Evolutionary conservation across 2,329 filamentous ascomycete genomes (phyloP).

Genomic region (Cryphonectria nitschkei): DNA sequence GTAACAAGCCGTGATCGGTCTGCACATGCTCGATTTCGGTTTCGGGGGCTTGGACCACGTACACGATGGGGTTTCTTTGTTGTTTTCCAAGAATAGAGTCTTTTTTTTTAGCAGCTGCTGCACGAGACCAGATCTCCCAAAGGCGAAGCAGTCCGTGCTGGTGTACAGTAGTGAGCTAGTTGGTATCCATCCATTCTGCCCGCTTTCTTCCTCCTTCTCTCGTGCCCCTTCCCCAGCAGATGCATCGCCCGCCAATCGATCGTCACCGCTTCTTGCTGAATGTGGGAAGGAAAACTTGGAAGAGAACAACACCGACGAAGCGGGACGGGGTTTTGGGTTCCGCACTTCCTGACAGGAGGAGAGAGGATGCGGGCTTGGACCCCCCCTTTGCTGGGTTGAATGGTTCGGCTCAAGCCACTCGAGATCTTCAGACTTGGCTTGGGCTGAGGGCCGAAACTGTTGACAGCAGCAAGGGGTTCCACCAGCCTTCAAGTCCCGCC

Average conservation of each 20-base stretch:
- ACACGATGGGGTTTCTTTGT: background rate
- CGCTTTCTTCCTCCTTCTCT: background rate
- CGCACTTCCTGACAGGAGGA: slow-evolving; percentile 2
- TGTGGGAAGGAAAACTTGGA: background rate
- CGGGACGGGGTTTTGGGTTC: background rate
- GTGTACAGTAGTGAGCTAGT: background rate
- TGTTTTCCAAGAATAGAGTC: slow-evolving; percentile 7
- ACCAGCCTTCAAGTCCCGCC: background rate
- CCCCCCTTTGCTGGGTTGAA: background rate
- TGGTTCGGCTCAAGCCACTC: background rate
- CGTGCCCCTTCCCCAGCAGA: too few relatives aligned
- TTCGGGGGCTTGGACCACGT: background rate
- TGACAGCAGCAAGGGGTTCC: background rate
- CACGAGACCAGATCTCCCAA: slow-evolving; percentile 4
- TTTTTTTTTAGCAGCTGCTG: slow-evolving; percentile 9
- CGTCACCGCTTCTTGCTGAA: slow-evolving; percentile 19
- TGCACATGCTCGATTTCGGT: background rate
- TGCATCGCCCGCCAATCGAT: slow-evolving; percentile 10
- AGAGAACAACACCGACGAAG: background rate
- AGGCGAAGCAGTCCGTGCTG: background rate
- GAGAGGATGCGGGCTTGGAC: background rate
- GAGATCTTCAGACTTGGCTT: background rate
- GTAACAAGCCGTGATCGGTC: background rate
- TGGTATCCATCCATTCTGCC: background rate
- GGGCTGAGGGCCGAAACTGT: background rate